Conservation (phyloP, 441 rosid species). For the California macrophylla region DNA sequence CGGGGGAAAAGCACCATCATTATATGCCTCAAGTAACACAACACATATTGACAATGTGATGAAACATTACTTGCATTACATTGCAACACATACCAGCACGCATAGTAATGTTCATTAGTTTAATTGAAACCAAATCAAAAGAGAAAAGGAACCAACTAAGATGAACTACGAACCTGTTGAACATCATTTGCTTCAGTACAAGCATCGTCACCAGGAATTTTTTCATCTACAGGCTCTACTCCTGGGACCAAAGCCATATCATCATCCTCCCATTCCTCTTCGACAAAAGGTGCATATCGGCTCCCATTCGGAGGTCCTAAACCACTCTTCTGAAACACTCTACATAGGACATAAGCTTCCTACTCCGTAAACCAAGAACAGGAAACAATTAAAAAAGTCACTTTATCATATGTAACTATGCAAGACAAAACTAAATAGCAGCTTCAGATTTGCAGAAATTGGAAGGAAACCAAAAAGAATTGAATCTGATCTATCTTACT, state of each 20-base stretch:
- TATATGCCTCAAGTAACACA: not conserved
- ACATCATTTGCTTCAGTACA: constrained; percentile 20
- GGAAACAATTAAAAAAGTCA: constrained; percentile 10
- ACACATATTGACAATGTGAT: not conserved
- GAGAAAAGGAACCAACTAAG: constrained; percentile 4
- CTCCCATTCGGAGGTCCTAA: constrained; percentile 85
- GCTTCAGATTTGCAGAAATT: not conserved
- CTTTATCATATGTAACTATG: constrained; percentile 11
- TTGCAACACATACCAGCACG: not conserved
- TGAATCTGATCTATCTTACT: not conserved
- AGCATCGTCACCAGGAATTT: constrained; percentile 24
- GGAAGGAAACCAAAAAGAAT: not conserved
- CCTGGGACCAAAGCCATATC: constrained; percentile 51
- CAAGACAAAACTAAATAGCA: not conserved
- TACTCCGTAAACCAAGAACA: constrained; percentile 28
- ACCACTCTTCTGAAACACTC: constrained; percentile 79
- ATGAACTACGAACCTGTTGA: constrained; percentile 39
- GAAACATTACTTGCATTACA: not conserved
- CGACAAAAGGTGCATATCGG: constrained; percentile 79
- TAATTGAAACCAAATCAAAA: not conserved
- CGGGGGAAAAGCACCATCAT: not conserved
- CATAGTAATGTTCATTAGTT: not conserved
- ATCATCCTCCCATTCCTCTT: constrained; percentile 82
- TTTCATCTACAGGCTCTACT: constrained; percentile 44
- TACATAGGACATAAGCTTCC: constrained; percentile 71